A percentile compares a stretch with the other conserved stretches of the same genome.
Conservation (phyloP, 352 stramenopile genomes). For the Phytophthora pisi region DNA sequence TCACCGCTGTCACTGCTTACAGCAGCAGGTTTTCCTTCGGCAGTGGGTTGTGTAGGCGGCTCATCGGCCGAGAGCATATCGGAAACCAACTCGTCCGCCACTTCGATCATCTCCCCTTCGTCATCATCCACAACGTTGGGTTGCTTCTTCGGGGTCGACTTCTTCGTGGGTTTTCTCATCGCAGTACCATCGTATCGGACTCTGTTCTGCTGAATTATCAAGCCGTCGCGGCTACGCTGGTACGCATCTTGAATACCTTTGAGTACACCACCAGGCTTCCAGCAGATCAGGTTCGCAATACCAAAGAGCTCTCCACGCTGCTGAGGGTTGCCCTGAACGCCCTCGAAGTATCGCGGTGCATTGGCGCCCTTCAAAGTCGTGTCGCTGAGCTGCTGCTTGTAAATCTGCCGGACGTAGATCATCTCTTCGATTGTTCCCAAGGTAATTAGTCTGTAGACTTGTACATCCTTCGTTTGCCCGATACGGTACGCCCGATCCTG, state of each 20-base stretch:
- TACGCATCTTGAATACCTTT: constrained; percentile 82
- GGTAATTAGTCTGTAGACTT: constrained; percentile 87
- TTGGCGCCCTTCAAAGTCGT: constrained; percentile 76
- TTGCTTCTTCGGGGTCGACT: constrained; percentile 43
- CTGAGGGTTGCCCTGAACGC: constrained; percentile 72
- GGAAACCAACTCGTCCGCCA: constrained; percentile 43
- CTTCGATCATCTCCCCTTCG: constrained; percentile 46
- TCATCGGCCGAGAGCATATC: constrained; percentile 38
- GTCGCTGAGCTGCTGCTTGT: constrained; percentile 87
- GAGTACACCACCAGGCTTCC: constrained; percentile 73
- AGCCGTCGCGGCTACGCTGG: constrained; percentile 51
- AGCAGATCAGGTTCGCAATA: constrained; percentile 77
- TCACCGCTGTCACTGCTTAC: constrained; percentile 35
- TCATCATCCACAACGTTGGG: constrained; percentile 39
- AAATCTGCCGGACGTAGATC: constrained; percentile 89
- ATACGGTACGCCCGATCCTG: constrained; percentile 88
- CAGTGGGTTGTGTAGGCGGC: constrained; percentile 1
- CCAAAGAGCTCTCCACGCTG: constrained; percentile 83
- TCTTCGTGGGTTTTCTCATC: constrained; percentile 34
- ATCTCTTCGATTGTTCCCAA: constrained; percentile 89
- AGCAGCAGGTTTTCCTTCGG: constrained; percentile 15
- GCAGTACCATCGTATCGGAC: constrained; percentile 47
- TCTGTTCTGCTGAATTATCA: constrained; percentile 63
- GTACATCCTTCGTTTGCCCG: constrained; percentile 84
- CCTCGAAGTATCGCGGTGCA: constrained; percentile 81